Evolutionary conservation across 2,329 filamentous ascomycete genomes (phyloP), one percentile per base, ranked within the genome.

Genomic region (Penicillium freii): DNA sequence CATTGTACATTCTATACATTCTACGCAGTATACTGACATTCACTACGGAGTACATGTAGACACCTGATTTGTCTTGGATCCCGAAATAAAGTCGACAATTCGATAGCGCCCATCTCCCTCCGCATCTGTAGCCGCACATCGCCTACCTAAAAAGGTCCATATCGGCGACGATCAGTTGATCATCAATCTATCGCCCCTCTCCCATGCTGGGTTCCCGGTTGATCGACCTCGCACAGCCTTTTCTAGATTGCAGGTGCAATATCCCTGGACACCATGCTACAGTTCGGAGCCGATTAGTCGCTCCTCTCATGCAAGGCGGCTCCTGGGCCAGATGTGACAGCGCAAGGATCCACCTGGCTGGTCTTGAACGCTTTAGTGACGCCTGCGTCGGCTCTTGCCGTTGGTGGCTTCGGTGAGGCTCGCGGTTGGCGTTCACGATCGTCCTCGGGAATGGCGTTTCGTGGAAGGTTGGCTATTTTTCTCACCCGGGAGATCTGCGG

Each of bases 211-310:
- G 23, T 45, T 49, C 55, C 55, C 51, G 31, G 17, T 34, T 17
- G 44, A 54, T 54, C 44, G 43, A 43, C 47, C 47, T 40, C 17
- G 25, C 39, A 55, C 48, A 40, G 54, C 29, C 42, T 39, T 33
- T 17, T 43, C 27, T 42, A 19, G 19, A 33, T 50, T 17, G 38
- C 15, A 39, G 36, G 17, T 33, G 43, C 42, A 19, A 44, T 39
- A 44, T 39, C 53, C 47, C 40, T 46, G 51, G 29, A 55, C 40
- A 34, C 47, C 13, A 44, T 29, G 44, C 33, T 11, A 33, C 56
- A 61, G 59, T 61, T 47, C 42, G 33, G 51, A 56, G 58, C 64
- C 63, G 64, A 66, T 66, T 66, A 63, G 62, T 62, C 42, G 50
- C 45, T 58, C 55, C 55, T 49, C 43, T 61, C 56, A 61, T 66